Percentiles rank a stretch among this genome's conserved stretches.
phyloP scores from a whole-genome alignment of 371 early-diverging fungal species.

The Saksenaea oblongispora region DNA sequence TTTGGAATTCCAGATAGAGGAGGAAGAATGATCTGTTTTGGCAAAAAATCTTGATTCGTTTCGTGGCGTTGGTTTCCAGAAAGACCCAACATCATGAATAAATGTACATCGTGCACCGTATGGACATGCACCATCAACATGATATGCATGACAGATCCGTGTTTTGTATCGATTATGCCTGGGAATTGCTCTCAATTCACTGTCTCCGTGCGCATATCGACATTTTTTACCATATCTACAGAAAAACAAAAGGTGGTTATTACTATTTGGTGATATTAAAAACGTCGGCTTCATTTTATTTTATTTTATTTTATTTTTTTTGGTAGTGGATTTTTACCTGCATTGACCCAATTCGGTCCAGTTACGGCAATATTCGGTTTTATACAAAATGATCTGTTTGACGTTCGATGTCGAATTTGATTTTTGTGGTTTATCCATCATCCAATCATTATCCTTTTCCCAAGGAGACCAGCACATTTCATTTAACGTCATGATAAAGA shows the following conservation, averaged over 20 bases:
- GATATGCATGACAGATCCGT: conserved; percentile 80
- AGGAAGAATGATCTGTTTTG: conserved; percentile 1
- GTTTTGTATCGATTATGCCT: conserved; percentile 94
- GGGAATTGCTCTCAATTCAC: conserved; percentile 76
- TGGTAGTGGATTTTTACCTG: too few relatives aligned
- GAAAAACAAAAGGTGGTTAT: neutral
- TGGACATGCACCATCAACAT: conserved; percentile 84
- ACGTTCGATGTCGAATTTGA: neutral
- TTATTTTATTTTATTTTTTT: too few relatives aligned
- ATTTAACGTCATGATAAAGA: neutral
- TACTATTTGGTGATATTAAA: neutral
- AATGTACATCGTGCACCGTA: conserved; percentile 94
- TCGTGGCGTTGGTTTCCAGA: conserved; percentile 12
- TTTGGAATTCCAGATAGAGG: neutral
- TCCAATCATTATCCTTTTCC: neutral
- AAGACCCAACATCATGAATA: conserved; percentile 60
- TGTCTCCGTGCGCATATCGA: conserved; percentile 87
- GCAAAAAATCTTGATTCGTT: conserved; percentile 20
- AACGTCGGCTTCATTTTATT: neutral
- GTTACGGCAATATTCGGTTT: conserved; percentile 95
- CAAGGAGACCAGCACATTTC: neutral
- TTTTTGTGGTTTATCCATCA: neutral
- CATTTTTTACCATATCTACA: conserved; percentile 85
- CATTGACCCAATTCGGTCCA: conserved; percentile 88
- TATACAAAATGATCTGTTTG: conserved; percentile 81